These are phyloP conservation scores for Claviceps maximensis DNA, from an alignment of 2,329 filamentous ascomycete genomes.

Conservation along the genomic window DNA sequence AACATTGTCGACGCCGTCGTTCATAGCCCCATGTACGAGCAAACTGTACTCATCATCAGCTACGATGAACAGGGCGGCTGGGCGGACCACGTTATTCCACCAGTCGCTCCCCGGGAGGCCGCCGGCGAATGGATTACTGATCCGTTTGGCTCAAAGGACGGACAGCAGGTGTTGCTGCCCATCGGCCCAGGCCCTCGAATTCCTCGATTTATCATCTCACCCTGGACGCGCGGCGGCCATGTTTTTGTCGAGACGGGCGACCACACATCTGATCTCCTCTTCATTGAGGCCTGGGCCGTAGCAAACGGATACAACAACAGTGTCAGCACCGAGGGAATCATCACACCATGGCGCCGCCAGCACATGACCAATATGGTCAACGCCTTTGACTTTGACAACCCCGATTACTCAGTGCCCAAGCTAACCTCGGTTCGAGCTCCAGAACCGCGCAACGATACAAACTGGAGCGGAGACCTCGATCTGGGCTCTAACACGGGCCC, in stretches of 20 bases:
- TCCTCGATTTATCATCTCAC: constrained; percentile 39
- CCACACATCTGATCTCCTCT: constrained; percentile 40
- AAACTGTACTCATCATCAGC: constrained; percentile 36
- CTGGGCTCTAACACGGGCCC: constrained; percentile 10
- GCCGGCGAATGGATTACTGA: constrained; percentile 36
- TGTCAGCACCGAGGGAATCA: constrained; percentile 16
- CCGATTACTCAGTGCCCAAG: constrained; percentile 7
- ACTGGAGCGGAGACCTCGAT: constrained; percentile 10
- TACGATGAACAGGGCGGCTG: constrained; percentile 41
- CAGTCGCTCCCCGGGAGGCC: constrained; percentile 31
- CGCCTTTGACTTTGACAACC: constrained; percentile 27
- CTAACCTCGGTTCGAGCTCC: constrained; percentile 8
- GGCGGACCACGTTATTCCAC: constrained; percentile 38
- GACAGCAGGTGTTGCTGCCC: constrained; percentile 7
- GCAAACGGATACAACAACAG: constrained; percentile 13
- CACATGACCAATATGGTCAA: constrained; percentile 19
- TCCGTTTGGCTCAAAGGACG: constrained; percentile 15
- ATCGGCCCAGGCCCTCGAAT: constrained; percentile 28
- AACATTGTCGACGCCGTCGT: constrained; percentile 37
- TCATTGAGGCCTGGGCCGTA: constrained; percentile 32
- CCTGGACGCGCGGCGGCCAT: constrained; percentile 39
- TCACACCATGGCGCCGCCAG: constrained; percentile 15
- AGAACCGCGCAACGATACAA: constrained; percentile 17
- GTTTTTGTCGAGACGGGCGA: constrained; percentile 40
- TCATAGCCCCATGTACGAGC: constrained; percentile 32